These are phyloP conservation scores for Claviceps cyperi DNA, from an alignment of 2,329 filamentous ascomycete genomes.

Conservation along the genomic window DNA sequence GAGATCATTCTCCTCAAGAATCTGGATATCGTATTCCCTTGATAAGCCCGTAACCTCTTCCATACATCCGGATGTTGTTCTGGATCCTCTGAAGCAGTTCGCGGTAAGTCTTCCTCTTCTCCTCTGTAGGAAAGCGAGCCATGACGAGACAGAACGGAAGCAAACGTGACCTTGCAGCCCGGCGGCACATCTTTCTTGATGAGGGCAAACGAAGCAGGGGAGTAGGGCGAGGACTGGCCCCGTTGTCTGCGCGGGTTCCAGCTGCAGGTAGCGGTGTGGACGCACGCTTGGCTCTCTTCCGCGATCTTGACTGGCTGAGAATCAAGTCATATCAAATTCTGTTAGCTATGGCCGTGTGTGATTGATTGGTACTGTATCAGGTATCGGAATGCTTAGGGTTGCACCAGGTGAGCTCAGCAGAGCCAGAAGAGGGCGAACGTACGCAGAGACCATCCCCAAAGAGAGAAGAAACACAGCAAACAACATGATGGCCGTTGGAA, in stretches of 20 bases:
- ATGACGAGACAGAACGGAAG: conserved; percentile 68
- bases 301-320: conserved; percentile 5
- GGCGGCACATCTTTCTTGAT: conserved; percentile 47
- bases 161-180: conserved; percentile 63
- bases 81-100: conserved; percentile 53
- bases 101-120: conserved; percentile 51
- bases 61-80: conserved; percentile 38
- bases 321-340: neutral
- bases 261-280: conserved; percentile 29
- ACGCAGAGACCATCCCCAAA: conserved; percentile 9
- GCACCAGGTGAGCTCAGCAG: too few species aligned
- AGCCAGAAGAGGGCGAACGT: neutral
- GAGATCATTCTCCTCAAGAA: conserved; percentile 53
- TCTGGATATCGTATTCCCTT: conserved; percentile 51
- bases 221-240: conserved; percentile 88
- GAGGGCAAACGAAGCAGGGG: conserved; percentile 49
- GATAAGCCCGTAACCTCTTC: conserved; percentile 53
- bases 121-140: conserved; percentile 66
- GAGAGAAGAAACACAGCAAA: conserved; percentile 7
- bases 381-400: too few species aligned
- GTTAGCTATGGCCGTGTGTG: neutral
- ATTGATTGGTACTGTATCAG: neutral
- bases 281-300: neutral
- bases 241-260: conserved; percentile 50
- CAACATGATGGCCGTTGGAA: conserved; percentile 8